These are phyloP conservation scores for Bromus sterilis DNA, from an alignment of 176 grass and related monocot genomes.

Conservation along the genomic window DNA sequence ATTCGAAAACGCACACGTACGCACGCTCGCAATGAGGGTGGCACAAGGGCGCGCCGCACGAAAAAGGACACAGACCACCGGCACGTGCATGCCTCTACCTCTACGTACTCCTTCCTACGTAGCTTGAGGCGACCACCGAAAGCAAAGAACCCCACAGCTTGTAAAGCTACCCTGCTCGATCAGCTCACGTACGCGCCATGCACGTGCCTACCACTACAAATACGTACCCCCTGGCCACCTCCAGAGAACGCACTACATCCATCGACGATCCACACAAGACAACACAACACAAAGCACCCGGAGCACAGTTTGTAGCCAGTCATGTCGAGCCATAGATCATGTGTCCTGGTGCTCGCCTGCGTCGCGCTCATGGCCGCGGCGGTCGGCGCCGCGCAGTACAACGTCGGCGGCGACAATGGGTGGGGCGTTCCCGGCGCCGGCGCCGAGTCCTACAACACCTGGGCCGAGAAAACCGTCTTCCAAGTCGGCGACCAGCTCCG, in stretches of 20 bases:
- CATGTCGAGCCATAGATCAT: constrained; percentile 18
- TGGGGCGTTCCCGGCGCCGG: constrained; percentile 47
- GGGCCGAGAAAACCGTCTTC: constrained; percentile 58
- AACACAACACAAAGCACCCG: no score
- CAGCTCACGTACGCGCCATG: not conserved
- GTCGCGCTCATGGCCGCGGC: constrained; percentile 3
- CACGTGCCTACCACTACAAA: constrained; percentile 47
- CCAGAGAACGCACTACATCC: not conserved
- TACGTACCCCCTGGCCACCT: not conserved
- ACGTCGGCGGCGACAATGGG: constrained; percentile 53
- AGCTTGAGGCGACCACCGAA: constrained; percentile 17
- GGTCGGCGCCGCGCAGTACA: constrained; percentile 51
- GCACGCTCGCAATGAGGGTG: constrained; percentile 9
- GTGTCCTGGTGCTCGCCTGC: not conserved
- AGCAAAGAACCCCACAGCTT: constrained; percentile 42
- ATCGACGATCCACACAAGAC: not conserved
- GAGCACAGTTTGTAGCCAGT: not conserved
- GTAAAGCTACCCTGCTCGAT: constrained; percentile 20
- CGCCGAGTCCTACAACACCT: constrained; percentile 48
- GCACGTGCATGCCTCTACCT: constrained; percentile 13
- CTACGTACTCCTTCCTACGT: not conserved
- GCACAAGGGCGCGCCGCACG: not conserved
- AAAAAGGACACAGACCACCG: constrained; percentile 14
- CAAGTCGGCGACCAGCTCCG: constrained; percentile 56
- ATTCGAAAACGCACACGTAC: constrained; percentile 21